Conservation (phyloP, 1,139 yeast genomes). For the Arxiozyma bovina region DNA sequence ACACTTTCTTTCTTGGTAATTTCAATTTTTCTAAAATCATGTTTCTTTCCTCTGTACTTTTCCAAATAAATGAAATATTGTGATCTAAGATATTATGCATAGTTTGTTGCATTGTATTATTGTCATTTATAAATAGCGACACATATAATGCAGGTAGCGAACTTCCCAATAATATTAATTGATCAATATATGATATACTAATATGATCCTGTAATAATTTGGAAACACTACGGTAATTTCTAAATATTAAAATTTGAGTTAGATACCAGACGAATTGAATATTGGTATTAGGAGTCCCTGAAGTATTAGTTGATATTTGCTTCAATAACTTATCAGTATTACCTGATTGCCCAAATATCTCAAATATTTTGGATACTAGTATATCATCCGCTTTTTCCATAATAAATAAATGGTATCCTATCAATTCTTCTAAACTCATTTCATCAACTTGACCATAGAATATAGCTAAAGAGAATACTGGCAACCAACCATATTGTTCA, state of each 20-base stretch:
- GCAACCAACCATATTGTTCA: conserved; percentile 55
- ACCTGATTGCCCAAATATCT: conserved; percentile 36
- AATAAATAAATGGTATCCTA: conserved; percentile 22
- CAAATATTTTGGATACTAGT: conserved; percentile 33
- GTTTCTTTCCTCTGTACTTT: conserved; percentile 15
- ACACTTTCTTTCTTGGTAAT: conserved; percentile 41
- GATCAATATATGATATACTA: conserved; percentile 44
- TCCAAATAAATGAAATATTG: conserved; percentile 39
- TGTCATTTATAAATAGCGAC: conserved; percentile 43
- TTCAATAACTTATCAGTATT: conserved; percentile 22
- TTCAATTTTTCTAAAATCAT: conserved; percentile 35
- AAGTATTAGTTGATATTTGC: conserved; percentile 11
- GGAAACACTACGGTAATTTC: conserved; percentile 25
- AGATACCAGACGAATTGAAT: conserved; percentile 49
- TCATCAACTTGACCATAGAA: conserved; percentile 50
- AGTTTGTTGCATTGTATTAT: conserved; percentile 34
- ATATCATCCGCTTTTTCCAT: conserved; percentile 26
- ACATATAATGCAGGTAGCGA: conserved; percentile 58
- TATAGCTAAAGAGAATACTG: conserved; percentile 48
- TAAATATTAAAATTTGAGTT: conserved; percentile 36
- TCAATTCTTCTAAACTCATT: conserved; percentile 32
- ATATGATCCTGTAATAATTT: conserved; percentile 35
- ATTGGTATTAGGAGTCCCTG: conserved; percentile 22
- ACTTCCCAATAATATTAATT: conserved; percentile 41
- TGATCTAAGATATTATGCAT: conserved; percentile 41